These are phyloP conservation scores for Blastomyces silverae DNA, from an alignment of 2,329 filamentous ascomycete genomes.

Conservation along the genomic window DNA sequence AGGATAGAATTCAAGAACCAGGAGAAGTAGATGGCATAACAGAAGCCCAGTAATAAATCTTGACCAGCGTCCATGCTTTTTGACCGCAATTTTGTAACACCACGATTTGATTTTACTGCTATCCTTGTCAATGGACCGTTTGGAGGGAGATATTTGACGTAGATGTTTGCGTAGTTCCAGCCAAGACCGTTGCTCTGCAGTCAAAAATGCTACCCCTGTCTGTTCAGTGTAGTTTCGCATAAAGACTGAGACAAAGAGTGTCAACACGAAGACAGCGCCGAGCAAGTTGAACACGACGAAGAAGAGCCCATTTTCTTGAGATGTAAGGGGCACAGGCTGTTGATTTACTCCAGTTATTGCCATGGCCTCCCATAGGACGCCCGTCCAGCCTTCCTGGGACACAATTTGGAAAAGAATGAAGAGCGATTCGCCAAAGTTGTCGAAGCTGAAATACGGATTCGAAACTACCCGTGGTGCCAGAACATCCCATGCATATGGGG, in stretches of 20 bases:
- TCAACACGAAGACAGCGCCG: constrained; percentile 92
- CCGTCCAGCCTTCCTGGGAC: constrained; percentile 95
- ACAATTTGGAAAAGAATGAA: constrained; percentile 99
- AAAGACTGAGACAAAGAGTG: constrained; percentile 96
- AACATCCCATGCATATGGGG: constrained; percentile 77
- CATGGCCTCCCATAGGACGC: constrained; percentile 81
- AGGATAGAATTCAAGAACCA: constrained; percentile 78
- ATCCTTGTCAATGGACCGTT: constrained; percentile 73
- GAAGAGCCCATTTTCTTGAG: constrained; percentile 83
- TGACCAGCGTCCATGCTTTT: constrained; percentile 92
- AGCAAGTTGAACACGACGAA: constrained; percentile 95
- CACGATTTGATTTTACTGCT: constrained; percentile 76
- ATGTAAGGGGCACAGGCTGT: constrained; percentile 63
- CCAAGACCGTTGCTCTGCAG: constrained; percentile 94
- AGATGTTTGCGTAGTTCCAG: constrained; percentile 87
- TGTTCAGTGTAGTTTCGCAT: constrained; percentile 99
- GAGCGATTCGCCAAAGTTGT: constrained; percentile 85
- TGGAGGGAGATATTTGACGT: constrained; percentile 88
- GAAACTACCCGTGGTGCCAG: constrained; percentile 71
- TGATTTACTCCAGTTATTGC: constrained; percentile 67
- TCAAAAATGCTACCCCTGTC: constrained; percentile 92
- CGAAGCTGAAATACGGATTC: constrained; percentile 86
- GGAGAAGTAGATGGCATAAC: constrained; percentile 71
- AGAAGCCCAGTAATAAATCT: constrained; percentile 70
- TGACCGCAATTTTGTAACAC: constrained; percentile 90